phyloP scores from a whole-genome alignment of 768 basidiomycete species.

The Dacryopinax primogenitus region DNA sequence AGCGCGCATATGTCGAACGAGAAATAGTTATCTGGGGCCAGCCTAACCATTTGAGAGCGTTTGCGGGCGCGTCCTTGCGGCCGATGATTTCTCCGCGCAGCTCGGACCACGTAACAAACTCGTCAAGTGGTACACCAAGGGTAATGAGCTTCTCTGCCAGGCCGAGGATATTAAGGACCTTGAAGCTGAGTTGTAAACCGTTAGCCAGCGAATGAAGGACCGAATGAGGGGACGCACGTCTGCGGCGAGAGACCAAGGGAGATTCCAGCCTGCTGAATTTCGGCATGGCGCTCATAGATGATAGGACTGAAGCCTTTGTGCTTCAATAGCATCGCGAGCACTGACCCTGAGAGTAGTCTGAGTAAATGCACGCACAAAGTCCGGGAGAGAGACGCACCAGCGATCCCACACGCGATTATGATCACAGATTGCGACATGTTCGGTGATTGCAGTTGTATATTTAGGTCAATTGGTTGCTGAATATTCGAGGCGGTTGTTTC shows the following conservation, averaged over 20 bases:
- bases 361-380: not conserved
- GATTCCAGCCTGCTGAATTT: not conserved
- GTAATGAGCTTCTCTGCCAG: not conserved
- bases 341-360: conserved; percentile 19
- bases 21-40: not conserved
- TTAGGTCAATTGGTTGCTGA: too few species aligned
- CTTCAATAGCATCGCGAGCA: conserved; percentile 31
- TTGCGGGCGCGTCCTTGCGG: not conserved
- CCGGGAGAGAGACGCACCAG: not conserved
- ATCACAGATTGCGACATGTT: too few species aligned
- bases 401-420: not conserved
- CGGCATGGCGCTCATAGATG: conserved; percentile 25
- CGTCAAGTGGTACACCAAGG: not conserved
- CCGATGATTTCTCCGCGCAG: not conserved
- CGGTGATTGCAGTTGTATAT: too few species aligned
- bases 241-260: not conserved
- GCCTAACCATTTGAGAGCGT: not conserved
- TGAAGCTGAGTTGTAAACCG: not conserved
- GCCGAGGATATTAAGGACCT: not conserved
- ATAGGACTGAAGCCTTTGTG: conserved; percentile 30
- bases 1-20: not conserved
- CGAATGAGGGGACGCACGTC: not conserved
- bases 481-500: too few species aligned
- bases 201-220: not conserved
- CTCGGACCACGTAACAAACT: not conserved